Evolutionary conservation across 2,329 filamentous ascomycete genomes (phyloP), one percentile per base, ranked within the genome.

Genomic region (Ceratocystis colombiana): DNA sequence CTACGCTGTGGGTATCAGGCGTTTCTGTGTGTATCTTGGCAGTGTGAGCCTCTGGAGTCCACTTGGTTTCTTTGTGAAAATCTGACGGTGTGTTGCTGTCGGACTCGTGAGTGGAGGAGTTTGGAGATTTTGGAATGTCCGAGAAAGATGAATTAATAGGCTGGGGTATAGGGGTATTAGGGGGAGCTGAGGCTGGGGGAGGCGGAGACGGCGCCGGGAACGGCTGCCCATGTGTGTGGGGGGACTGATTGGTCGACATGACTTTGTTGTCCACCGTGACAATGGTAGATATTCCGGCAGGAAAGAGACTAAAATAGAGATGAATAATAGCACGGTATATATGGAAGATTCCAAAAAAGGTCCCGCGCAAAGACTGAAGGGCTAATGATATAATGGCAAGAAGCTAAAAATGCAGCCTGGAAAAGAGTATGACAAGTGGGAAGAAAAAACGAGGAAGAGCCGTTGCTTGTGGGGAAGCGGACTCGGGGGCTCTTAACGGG

Each of bases 211-310:
- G 64, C 41, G 50, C 41, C 22, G 53, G 3, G 28, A 25, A 30
- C 30, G 20, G 55, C 28, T 12, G 22, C 53, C 6, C 15, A n/a
- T 25, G 17, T 33, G 41, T 6, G n/a, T 28, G 64, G 12, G 20
- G 44, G 28, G 48, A 22, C 61, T 59, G 64, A 46, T 61, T 61
- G 22, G 55, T 17, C 10, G 64, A 61, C 64, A 65, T 65, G 12
- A 37, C 41, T 8, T 2, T 37, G n/a, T 1, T 46, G 25, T n/a
- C 5, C 33, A 44, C n/a, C 45, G n/a, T 41, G 59, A 61, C 33
- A 22, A 44, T 20, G 41, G 22, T n/a, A 44, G 25, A 8, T n/a
- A 8, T 30, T 25, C 10, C 8, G n/a, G 45, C 5, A 30, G 53
- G 3, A 22, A 44, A 45, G 12, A 25, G 8, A 46, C 17, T 15